Percentiles rank a stretch among this genome's conserved stretches.
These are phyloP conservation scores for Ophiostoma sp. DNA, from an alignment of 2,329 filamentous ascomycete genomes.

Conservation along the genomic window DNA sequence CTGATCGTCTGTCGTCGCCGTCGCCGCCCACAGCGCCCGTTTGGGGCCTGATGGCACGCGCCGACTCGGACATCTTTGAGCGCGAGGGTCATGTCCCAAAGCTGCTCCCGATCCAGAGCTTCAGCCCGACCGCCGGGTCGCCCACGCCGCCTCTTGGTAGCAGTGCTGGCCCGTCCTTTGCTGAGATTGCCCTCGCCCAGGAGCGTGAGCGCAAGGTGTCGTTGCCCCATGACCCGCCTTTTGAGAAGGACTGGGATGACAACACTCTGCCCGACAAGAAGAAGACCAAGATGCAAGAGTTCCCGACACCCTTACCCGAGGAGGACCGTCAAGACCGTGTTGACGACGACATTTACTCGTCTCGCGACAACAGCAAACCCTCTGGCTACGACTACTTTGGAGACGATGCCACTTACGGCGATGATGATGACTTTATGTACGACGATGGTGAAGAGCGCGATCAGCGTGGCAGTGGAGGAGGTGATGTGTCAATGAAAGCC, in stretches of 20 bases:
- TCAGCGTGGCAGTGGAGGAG: not conserved
- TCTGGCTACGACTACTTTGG: slow-evolving; percentile 1
- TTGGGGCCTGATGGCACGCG: slow-evolving; percentile 35
- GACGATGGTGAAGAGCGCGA: not conserved
- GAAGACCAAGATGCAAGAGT: slow-evolving; percentile 6
- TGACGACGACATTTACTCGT: not conserved
- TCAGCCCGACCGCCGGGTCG: slow-evolving; percentile 30
- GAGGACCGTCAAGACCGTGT: not conserved
- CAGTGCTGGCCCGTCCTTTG: not conserved
- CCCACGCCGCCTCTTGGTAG: not conserved
- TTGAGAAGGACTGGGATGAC: slow-evolving; percentile 36
- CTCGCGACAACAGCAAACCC: not conserved
- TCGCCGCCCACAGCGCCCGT: slow-evolving; percentile 28
- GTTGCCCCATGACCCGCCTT: slow-evolving; percentile 40
- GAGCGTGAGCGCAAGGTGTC: slow-evolving; percentile 40
- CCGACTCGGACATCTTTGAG: slow-evolving; percentile 34
- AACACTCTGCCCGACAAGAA: slow-evolving; percentile 10
- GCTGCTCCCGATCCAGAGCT: slow-evolving; percentile 34
- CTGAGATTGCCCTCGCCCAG: slow-evolving; percentile 34
- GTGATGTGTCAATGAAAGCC: not conserved
- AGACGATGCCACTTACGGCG: not conserved
- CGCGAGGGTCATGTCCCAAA: slow-evolving; percentile 37
- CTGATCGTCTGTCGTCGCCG: slow-evolving; percentile 18
- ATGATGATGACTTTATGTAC: not conserved
- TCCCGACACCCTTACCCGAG: not conserved